These are phyloP conservation scores for Ogataea pignaliae DNA, from an alignment of 805 yeast genomes.

Conservation along the genomic window DNA sequence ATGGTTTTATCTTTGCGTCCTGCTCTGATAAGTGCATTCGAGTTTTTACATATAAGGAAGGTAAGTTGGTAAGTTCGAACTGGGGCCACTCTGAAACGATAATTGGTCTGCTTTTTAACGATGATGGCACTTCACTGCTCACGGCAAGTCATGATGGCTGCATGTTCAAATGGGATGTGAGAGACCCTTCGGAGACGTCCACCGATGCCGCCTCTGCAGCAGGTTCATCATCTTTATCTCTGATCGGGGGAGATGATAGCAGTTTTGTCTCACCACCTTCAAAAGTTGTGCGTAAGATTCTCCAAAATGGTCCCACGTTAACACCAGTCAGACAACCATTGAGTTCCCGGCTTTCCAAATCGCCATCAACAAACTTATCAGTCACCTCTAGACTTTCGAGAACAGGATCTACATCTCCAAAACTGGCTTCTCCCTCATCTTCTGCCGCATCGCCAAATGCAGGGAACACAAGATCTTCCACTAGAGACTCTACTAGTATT, in stretches of 20 bases:
- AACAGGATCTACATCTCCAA: too few species aligned
- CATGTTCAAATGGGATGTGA: constrained; percentile 42
- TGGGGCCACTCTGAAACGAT: constrained; percentile 62
- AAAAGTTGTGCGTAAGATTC: constrained; percentile 22
- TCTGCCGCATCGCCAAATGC: too few species aligned
- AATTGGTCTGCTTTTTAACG: constrained; percentile 33
- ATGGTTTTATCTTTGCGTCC: constrained; percentile 34
- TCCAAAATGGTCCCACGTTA: constrained; percentile 10
- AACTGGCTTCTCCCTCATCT: too few species aligned
- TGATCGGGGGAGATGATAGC: constrained; percentile 1
- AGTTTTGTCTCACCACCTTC: constrained; percentile 6
- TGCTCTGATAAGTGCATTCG: constrained; percentile 58
- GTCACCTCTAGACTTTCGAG: too few species aligned
- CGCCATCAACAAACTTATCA: neutral
- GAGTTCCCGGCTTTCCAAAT: neutral
- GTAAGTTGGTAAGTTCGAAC: constrained; percentile 42
- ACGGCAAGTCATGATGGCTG: constrained; percentile 53
- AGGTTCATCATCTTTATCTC: constrained; percentile 7
- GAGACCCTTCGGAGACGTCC: constrained; percentile 1
- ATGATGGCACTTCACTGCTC: constrained; percentile 23
- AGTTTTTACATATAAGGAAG: constrained; percentile 40
- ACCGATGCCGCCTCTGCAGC: constrained; percentile 4
- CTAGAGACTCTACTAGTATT: too few species aligned
- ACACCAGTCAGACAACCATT: neutral
- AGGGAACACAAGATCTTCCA: too few species aligned